These are phyloP conservation scores for Talaromyces sp. DNA, from an alignment of 2,329 filamentous ascomycete genomes.

Conservation along the genomic window DNA sequence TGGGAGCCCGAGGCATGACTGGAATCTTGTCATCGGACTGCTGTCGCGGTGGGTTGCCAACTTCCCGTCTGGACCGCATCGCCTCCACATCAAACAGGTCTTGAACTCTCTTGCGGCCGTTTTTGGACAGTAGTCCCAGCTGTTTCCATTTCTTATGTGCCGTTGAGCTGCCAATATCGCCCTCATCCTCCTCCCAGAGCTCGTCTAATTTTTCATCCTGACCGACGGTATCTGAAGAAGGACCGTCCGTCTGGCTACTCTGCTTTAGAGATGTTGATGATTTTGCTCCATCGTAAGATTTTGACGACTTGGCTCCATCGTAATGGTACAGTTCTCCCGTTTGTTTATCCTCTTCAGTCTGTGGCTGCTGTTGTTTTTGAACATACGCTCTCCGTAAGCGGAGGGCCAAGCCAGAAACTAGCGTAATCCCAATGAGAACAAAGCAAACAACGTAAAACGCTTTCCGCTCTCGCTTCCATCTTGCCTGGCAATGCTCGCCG, in stretches of 20 bases:
- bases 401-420: constrained; percentile 10
- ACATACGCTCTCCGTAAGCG: constrained; percentile 11
- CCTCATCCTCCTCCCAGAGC: constrained; percentile 4
- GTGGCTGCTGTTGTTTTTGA: not conserved
- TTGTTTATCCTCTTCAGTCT: constrained; percentile 1
- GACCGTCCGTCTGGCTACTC: not conserved
- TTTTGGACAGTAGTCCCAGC: constrained; percentile 11
- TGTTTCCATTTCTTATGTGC: constrained; percentile 12
- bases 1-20: constrained; percentile 19
- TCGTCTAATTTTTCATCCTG: not conserved
- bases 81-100: constrained; percentile 20
- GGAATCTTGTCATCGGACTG: constrained; percentile 12
- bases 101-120: constrained; percentile 15
- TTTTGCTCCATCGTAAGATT: not conserved
- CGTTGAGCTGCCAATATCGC: constrained; percentile 3
- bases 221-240: not conserved
- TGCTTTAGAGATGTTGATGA: not conserved
- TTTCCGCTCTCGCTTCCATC: constrained; percentile 11
- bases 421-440: constrained; percentile 10
- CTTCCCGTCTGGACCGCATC: constrained; percentile 4
- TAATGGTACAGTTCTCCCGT: constrained; percentile 11
- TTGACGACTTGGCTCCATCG: constrained; percentile 1
- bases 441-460: constrained; percentile 15
- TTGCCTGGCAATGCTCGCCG: constrained; percentile 13
- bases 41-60: not conserved